These are phyloP conservation scores for Agrocybe pediades DNA, from an alignment of 768 basidiomycete species.

Conservation along the genomic window DNA sequence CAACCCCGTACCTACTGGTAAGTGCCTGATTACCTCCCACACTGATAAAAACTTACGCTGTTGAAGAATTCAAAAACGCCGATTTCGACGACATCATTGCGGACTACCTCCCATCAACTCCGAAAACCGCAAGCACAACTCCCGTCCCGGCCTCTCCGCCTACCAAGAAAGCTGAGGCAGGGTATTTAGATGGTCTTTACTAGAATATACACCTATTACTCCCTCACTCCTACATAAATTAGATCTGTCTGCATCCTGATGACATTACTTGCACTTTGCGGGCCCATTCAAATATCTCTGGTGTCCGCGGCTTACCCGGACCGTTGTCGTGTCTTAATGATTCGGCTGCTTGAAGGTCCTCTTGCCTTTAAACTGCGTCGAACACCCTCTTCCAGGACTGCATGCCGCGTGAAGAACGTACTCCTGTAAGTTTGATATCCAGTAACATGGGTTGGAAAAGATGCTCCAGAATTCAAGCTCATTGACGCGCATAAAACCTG, in stretches of 20 bases:
- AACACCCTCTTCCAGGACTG: too few relatives aligned
- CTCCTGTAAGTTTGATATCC: slow-evolving; percentile 20
- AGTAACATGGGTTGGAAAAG: too few relatives aligned
- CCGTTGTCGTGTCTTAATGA: background rate
- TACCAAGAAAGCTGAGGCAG: slow-evolving; percentile 21
- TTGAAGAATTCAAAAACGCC: slow-evolving; percentile 39
- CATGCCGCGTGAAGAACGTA: too few relatives aligned
- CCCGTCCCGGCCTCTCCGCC: slow-evolving; percentile 15
- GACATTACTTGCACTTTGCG: background rate
- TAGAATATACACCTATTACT: slow-evolving; percentile 14
- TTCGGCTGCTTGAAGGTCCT: background rate
- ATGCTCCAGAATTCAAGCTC: background rate
- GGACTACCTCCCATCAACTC: slow-evolving; percentile 61
- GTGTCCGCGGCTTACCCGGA: too few relatives aligned
- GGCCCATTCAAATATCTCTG: too few relatives aligned
- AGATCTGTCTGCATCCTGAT: background rate
- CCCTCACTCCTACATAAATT: background rate
- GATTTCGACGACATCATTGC: slow-evolving; percentile 76
- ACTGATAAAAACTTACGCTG: slow-evolving; percentile 7
- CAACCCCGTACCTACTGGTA: slow-evolving; percentile 42
- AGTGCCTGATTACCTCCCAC: background rate
- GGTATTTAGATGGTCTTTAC: slow-evolving; percentile 38
- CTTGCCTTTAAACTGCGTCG: background rate
- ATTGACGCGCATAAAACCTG: background rate
- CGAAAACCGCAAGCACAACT: slow-evolving; percentile 16